Evolutionary conservation across 78 protist genomes (phyloP).

Genomic region (Parvularia atlantis): DNA sequence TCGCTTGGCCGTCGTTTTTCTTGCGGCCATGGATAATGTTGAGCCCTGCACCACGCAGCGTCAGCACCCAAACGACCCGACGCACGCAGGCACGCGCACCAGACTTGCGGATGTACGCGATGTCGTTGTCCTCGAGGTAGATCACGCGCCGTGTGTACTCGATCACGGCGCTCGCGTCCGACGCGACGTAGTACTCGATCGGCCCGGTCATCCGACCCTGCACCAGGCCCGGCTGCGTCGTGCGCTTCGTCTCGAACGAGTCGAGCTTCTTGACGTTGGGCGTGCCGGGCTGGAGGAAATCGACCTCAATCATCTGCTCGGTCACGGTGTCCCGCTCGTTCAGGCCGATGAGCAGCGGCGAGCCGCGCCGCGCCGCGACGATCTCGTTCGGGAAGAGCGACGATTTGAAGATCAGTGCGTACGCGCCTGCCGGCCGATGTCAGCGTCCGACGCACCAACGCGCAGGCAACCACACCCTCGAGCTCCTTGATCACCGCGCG

Average conservation of each 20-base stretch:
- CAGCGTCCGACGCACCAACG: too few relatives aligned
- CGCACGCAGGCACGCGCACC: slow-evolving; percentile 5
- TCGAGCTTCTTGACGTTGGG: too few relatives aligned
- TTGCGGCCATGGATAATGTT: too few relatives aligned
- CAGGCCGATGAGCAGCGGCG: slow-evolving; percentile 65
- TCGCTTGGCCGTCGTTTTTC: too few relatives aligned
- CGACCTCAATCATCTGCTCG: neutral
- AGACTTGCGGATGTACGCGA: slow-evolving; percentile 13
- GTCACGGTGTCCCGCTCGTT: neutral
- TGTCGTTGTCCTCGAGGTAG: slow-evolving; percentile 68
- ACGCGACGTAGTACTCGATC: slow-evolving; percentile 52
- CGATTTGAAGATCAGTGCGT: slow-evolving; percentile 33
- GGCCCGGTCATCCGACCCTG: too few relatives aligned
- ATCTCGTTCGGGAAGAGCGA: slow-evolving; percentile 24
- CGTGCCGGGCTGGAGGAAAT: neutral
- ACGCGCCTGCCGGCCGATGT: too few relatives aligned
- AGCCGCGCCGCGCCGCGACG: slow-evolving; percentile 52
- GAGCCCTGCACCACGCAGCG: too few relatives aligned
- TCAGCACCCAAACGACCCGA: neutral
- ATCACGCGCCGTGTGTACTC: slow-evolving; percentile 62
- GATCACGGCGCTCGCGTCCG: slow-evolving; percentile 62
- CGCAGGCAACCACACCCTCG: too few relatives aligned
- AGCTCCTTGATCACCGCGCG: too few relatives aligned
- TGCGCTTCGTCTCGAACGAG: too few relatives aligned
- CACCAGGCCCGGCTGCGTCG: too few relatives aligned